Base-by-base conservation (phyloP, 1,284 basidiomycete species). In the Schizopora paradoxa region DNA sequence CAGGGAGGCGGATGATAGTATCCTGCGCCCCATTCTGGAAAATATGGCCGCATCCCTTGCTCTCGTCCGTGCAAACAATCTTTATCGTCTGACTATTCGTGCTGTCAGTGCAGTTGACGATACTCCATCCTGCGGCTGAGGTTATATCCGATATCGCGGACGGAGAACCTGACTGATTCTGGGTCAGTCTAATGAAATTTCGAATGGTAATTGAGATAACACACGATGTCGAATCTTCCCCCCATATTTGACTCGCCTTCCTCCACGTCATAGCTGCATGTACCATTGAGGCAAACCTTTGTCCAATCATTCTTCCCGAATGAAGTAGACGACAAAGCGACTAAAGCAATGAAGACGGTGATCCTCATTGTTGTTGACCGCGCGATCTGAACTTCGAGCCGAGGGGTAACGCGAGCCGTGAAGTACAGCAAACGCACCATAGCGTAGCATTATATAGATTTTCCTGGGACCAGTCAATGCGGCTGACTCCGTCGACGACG, bases 111-210 rank as follows among this genome's bases (percentile, higher is more conserved):
- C 76, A 78, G 43, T 58, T 63, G 33, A 74, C 51, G 41, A 79
- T 74, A n/a, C 65, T 58, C 76, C 76, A 79, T 39, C 74, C 74
- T 13, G 70, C 72, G 6, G 73, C 73, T 7, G 57, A 41, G 0
- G 76, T 78, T 43, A 79, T 69, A 54, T 79, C 76, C 4, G 73
- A 68, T 31, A 79, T 72, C 3, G 70, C 62, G 21, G 54, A 55
- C 1, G 61, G 40, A 1, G 68, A 56, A 5, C 74, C 74, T 65
- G 66, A 72, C 72, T 72, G 10, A 31, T 34, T 18, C 46, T 16
- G 22, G 10, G 28, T 31, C 28, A 31, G 14, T 8, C 27, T 39
- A 21, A 29, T 35, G 38, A 44, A 35, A 16, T 13, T 6, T 10
- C 39, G 4, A 8, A 25, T 3, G 47, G 14, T n/a, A n/a, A n/a